Base-by-base conservation (phyloP, 2,329 filamentous ascomycete species). In the Tetracladium maxilliforme region DNA sequence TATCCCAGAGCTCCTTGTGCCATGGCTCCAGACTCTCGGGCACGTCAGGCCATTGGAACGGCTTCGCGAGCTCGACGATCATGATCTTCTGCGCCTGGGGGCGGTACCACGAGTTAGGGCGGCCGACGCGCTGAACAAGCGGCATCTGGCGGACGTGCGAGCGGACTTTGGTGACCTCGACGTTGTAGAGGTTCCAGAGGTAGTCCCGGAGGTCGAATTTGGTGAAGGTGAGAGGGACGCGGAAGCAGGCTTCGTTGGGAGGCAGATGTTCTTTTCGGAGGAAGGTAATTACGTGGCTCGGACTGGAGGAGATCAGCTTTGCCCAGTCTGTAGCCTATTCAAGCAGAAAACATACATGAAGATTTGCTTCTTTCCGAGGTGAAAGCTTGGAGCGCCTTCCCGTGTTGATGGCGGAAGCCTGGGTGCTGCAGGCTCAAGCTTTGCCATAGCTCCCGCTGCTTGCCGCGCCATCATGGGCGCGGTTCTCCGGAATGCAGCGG, bases 141-240 rank as follows among this genome's bases (percentile, higher is more conserved):
- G 46, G 44, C 22, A 50, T 45, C 52, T 76, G 70, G 41, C 80
- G 73, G 44, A 95, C 69, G 44, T 70, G 87, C 26, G 80, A 84
- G 33, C 87, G 79, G 33, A 95, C 72, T 36, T 62, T 62, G 26
- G 70, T 57, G 27, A 76, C 70, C 35, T 74, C 65, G 33, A 95
- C 74, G 32, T 67, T 64, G 62, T 98, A 98, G 21, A 69, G 68
- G 50, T 92, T 74, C 58, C 70, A 80, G 33, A 98, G 75, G 59
- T 95, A 98, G 58, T 94, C 86, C 51, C 84, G 81, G 21, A 98
- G 58, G 50, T 98, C 90, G 52, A 95, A 76, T 58, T 98, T 98
- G 63, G 83, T 92, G 63, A 94, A 84, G 41, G 70, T 73, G 40
- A 95, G 66, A 8, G 90, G 90, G 16, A 94, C 87, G 43, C 76